Evolutionary conservation across 306 rosid species (phyloP), one percentile per base, ranked within the genome.

Genomic region (Glycyrrhiza uralensis): DNA sequence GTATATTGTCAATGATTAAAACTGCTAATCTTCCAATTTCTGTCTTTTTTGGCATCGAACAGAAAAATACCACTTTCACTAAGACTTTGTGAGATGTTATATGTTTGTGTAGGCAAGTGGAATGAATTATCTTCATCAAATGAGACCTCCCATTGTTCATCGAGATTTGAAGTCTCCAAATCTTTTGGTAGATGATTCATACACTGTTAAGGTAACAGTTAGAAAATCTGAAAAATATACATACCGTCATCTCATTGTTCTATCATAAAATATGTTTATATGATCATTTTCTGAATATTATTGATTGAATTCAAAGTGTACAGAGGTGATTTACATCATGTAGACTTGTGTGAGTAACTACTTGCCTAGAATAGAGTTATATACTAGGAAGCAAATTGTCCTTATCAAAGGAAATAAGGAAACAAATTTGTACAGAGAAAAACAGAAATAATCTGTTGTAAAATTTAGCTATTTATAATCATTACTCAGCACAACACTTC

Each of bases 161-260:
- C 83, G 96, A 76, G 98, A 94, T 86, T 73, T 94, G 79, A 94
- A 94, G 85, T 94, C 98, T 66, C 97, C 97, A 59, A 94, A 94
- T 75, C 96, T 94, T 76, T 86, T 94, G 81, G 98, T 94, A 46
- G 95, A 94, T 87, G 87, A 72, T 76, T 83, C 96, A 26, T 94
- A 82, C 69, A 91, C 94, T 1, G 97, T 89, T 58, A 91, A 94
- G 98, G 97, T 91, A 74, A 64, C 46, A 36, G 59, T 74, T 77
- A 13, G 38, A 52, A 50, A 23, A 11, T 15, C 24, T 29, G 65
- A 71, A 55, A 52, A 36, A 28, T 19, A 32, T 42, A 18, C 44
- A 32, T 42, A 18, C 44, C 14, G 7, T 24, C 9, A 26, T 42
- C 11, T 26, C 30, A 28, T 44, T 45, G 9, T 35, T 38, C 18